Conservation (phyloP, 768 basidiomycete species). For the Suillus plorans region DNA sequence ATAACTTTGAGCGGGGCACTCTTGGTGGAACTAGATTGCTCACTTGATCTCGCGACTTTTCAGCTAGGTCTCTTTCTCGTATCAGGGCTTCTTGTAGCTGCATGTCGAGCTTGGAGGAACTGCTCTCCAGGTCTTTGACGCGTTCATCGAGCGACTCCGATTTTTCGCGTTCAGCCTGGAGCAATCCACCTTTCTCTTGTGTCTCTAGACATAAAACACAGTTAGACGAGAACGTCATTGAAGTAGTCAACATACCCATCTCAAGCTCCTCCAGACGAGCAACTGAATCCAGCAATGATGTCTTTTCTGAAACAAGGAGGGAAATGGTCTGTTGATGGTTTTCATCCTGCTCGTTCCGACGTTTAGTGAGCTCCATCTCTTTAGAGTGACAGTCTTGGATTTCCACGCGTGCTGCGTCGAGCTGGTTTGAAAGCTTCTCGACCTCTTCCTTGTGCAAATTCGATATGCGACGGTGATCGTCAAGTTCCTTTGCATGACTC, state of each 20-base stretch:
- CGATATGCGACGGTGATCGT: conserved; percentile 1
- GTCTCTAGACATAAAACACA: conserved; percentile 34
- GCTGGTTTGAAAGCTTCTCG: conserved; percentile 13
- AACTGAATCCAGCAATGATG: conserved; percentile 54
- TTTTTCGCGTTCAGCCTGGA: conserved; percentile 44
- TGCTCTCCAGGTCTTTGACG: conserved; percentile 44
- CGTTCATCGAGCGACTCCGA: conserved; percentile 40
- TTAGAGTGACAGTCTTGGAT: conserved; percentile 19
- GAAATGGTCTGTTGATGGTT: conserved; percentile 75
- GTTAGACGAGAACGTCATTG: conserved; percentile 7
- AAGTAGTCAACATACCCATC: conserved; percentile 43
- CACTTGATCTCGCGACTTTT: conserved; percentile 33
- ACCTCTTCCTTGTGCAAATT: conserved; percentile 2
- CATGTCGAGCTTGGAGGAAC: conserved; percentile 37
- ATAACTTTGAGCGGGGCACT: neutral
- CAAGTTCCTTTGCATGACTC: conserved; percentile 2
- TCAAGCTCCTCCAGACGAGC: conserved; percentile 61
- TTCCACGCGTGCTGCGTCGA: conserved; percentile 18
- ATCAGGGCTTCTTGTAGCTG: conserved; percentile 35
- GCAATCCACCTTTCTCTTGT: conserved; percentile 39
- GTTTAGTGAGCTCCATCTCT: conserved; percentile 14
- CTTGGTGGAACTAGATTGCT: conserved; percentile 1
- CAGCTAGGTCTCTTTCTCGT: conserved; percentile 53
- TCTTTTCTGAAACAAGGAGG: conserved; percentile 74
- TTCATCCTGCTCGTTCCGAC: conserved; percentile 36